These are phyloP conservation scores for Boletus sp. DNA, from an alignment of 768 basidiomycete genomes.

Conservation along the genomic window DNA sequence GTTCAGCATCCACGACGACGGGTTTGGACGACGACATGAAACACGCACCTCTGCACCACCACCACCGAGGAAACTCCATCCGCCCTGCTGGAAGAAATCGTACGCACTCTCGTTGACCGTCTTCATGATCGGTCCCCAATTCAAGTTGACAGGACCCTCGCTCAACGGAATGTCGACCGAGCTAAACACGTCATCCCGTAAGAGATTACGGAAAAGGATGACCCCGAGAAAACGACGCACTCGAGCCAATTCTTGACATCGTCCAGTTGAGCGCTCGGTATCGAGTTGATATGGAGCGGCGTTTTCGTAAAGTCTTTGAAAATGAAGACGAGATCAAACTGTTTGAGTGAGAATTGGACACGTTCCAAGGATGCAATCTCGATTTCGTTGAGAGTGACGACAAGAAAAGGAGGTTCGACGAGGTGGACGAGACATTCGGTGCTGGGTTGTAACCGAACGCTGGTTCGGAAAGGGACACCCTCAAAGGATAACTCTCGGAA, in stretches of 20 bases:
- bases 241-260: slow-evolving; percentile 99
- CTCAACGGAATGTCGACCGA: slow-evolving; percentile 96
- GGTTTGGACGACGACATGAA: background rate
- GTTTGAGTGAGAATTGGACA: slow-evolving; percentile 93
- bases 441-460: slow-evolving; percentile 91
- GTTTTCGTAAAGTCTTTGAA: slow-evolving; percentile 94
- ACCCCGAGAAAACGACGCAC: slow-evolving; percentile 45
- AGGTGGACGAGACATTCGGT: slow-evolving; percentile 96
- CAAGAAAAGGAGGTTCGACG: slow-evolving; percentile 93
- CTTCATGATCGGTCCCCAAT: slow-evolving; percentile 99
- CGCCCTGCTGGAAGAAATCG: slow-evolving; percentile 95
- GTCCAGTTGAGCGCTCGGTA: slow-evolving; percentile 86
- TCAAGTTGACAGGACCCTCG: slow-evolving; percentile 95
- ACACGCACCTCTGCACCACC: slow-evolving; percentile 64
- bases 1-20: slow-evolving; percentile 30
- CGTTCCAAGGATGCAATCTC: slow-evolving; percentile 97
- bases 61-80: slow-evolving; percentile 89
- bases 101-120: slow-evolving; percentile 94
- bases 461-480: slow-evolving; percentile 94
- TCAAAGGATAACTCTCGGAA: slow-evolving; percentile 97
- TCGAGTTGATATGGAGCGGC: slow-evolving; percentile 95
- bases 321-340: slow-evolving; percentile 96
- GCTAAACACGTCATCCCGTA: slow-evolving; percentile 39
- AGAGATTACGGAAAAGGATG: background rate
- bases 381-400: slow-evolving; percentile 91